Conservation (phyloP, 306 rosid genomes). For the Pterocarpus santalinus region DNA sequence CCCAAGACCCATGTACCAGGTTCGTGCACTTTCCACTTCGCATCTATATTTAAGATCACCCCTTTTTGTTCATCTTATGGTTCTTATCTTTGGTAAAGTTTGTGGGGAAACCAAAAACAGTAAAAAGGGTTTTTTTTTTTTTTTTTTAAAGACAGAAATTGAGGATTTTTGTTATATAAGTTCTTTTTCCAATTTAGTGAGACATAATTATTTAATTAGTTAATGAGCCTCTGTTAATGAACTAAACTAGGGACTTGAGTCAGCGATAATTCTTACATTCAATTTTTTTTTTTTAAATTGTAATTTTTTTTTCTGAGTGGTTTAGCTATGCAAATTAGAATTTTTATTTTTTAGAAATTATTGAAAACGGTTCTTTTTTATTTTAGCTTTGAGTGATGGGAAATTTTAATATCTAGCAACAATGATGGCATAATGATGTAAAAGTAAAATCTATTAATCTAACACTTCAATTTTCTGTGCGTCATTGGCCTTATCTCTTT, state of each 20-base stretch:
- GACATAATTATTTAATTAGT: not conserved
- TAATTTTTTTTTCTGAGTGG: not conserved
- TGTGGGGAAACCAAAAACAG: not conserved
- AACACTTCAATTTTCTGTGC: not conserved
- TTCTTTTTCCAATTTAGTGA: no score
- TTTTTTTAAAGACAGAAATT: no score
- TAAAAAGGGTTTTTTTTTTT: no score
- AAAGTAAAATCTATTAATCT: not conserved
- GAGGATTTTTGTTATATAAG: no score
- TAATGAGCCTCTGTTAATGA: not conserved
- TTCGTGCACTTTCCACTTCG: not conserved
- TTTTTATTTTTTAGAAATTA: not conserved
- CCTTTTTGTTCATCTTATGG: not conserved
- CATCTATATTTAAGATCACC: not conserved
- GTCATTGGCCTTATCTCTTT: not conserved
- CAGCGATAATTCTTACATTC: not conserved
- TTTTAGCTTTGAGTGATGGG: no score
- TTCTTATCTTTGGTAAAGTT: not conserved
- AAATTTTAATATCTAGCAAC: not conserved
- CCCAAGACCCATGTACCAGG: slow-evolving; percentile 77
- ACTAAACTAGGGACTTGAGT: not conserved
- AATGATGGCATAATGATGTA: not conserved
- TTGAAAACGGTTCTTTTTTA: no score
- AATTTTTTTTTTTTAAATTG: not conserved
- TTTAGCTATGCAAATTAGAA: not conserved